A percentile compares a stretch with the other conserved stretches of the same genome.
Evolutionary conservation across 1,284 basidiomycete genomes (phyloP).

Genomic region (Xerocomus cyaneibrunnescens): DNA sequence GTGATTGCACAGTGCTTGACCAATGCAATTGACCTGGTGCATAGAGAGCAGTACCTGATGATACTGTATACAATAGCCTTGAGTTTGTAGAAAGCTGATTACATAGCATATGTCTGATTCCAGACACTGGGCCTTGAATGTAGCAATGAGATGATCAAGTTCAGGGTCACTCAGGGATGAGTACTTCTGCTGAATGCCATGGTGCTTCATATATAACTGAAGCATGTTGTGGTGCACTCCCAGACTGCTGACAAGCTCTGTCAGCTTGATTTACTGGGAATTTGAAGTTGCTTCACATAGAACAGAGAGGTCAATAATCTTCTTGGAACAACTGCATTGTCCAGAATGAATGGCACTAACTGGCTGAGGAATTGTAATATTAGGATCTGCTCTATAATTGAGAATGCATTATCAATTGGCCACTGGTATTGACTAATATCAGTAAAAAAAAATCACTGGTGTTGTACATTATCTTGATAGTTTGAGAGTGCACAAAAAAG

Average conservation of each 20-base stretch:
- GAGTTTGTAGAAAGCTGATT: neutral
- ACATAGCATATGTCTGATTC: neutral
- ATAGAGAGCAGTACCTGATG: neutral
- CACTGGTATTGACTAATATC: no score
- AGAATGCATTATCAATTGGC: neutral
- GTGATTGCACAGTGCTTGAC: neutral
- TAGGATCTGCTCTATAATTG: neutral
- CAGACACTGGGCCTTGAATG: neutral
- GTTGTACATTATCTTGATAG: neutral
- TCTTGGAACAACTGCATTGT: neutral
- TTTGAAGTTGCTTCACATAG: slow-evolving; percentile 13
- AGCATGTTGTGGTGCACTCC: slow-evolving; percentile 22
- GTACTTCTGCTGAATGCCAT: slow-evolving; percentile 15
- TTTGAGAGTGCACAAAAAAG: no score
- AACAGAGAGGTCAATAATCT: neutral
- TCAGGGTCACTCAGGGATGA: slow-evolving; percentile 16
- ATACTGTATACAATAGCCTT: neutral
- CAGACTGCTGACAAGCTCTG: slow-evolving; percentile 21
- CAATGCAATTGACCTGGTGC: neutral
- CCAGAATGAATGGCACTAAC: neutral
- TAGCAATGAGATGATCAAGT: slow-evolving; percentile 22
- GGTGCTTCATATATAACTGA: slow-evolving; percentile 11
- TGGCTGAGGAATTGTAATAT: neutral
- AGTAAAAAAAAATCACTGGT: neutral
- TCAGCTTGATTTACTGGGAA: slow-evolving; percentile 13